Evolutionary conservation across 768 basidiomycete species (phyloP).

Genomic region (Boletellus ananas): DNA sequence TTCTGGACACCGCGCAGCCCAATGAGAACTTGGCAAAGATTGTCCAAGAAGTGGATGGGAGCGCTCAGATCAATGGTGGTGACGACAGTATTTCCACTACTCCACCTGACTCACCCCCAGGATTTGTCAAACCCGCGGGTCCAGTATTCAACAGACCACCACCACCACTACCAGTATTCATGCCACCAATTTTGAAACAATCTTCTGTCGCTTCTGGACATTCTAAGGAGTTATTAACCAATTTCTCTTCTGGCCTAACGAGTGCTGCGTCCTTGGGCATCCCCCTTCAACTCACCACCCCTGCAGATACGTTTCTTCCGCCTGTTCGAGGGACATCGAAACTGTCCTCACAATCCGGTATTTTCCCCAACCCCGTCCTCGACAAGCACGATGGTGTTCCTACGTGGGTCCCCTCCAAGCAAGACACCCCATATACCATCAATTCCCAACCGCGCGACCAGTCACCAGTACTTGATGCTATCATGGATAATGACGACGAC

Average conservation of each 20-base stretch:
- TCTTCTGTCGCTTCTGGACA: conserved; percentile 1
- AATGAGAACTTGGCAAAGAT: conserved; percentile 21
- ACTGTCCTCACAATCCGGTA: conserved; percentile 48
- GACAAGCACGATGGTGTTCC: conserved; percentile 42
- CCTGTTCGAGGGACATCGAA: conserved; percentile 32
- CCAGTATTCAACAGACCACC: conserved; percentile 61
- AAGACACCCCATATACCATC: conserved; percentile 53
- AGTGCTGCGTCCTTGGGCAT: conserved; percentile 46
- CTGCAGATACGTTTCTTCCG: conserved; percentile 13
- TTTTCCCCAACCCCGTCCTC: conserved; percentile 49
- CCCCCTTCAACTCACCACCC: conserved; percentile 31
- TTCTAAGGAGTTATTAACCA: conserved; percentile 33
- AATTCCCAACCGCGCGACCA: conserved; percentile 33
- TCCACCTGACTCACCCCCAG: conserved; percentile 54
- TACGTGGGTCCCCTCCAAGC: conserved; percentile 56
- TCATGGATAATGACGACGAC: conserved; percentile 49
- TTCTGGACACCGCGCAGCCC: conserved; percentile 33
- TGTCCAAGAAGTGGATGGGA: conserved; percentile 3
- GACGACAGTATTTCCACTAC: conserved; percentile 50
- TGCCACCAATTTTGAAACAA: conserved; percentile 22
- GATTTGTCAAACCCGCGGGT: conserved; percentile 35
- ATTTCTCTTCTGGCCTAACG: conserved; percentile 38
- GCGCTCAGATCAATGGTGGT: not conserved
- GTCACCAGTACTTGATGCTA: not conserved
- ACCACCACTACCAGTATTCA: conserved; percentile 27